These are phyloP conservation scores for Fusarium bulbicola DNA, from an alignment of 2,329 filamentous ascomycete genomes.

Conservation along the genomic window DNA sequence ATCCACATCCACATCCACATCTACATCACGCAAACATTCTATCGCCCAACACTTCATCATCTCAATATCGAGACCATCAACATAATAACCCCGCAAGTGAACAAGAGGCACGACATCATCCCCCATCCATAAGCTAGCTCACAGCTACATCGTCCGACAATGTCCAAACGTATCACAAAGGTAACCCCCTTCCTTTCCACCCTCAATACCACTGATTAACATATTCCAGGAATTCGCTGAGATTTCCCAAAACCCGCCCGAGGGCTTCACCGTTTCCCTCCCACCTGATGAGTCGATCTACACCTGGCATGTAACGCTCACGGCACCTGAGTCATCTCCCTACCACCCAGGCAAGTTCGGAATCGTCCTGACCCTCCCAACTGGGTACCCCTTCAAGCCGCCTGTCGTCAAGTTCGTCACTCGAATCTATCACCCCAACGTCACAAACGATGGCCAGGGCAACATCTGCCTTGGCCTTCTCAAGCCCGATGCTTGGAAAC, in stretches of 20 bases:
- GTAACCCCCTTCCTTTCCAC: constrained; percentile 35
- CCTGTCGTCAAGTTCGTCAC: constrained; percentile 82
- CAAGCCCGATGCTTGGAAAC: constrained; percentile 91
- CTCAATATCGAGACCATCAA: neutral
- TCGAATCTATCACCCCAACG: constrained; percentile 95
- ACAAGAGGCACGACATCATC: neutral
- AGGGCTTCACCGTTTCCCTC: constrained; percentile 58
- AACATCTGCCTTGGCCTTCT: constrained; percentile 87
- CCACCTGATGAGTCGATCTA: constrained; percentile 59
- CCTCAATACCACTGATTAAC: constrained; percentile 4
- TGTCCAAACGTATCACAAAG: constrained; percentile 59
- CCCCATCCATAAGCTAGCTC: neutral
- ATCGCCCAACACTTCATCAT: neutral
- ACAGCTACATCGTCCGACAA: constrained; percentile 34
- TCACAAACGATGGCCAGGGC: constrained; percentile 86
- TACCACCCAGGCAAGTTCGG: constrained; percentile 77
- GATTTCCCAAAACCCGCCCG: constrained; percentile 57
- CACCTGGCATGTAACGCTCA: constrained; percentile 61
- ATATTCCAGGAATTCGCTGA: constrained; percentile 61
- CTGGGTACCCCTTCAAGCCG: constrained; percentile 90
- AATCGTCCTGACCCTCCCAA: constrained; percentile 76
- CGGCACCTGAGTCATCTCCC: constrained; percentile 54
- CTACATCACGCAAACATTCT: neutral
- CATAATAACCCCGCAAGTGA: neutral
- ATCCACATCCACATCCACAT: neutral